Evolutionary conservation across 805 yeast species (phyloP), one percentile per base, ranked within the genome.

Genomic region (Yarrowia osloensis): DNA sequence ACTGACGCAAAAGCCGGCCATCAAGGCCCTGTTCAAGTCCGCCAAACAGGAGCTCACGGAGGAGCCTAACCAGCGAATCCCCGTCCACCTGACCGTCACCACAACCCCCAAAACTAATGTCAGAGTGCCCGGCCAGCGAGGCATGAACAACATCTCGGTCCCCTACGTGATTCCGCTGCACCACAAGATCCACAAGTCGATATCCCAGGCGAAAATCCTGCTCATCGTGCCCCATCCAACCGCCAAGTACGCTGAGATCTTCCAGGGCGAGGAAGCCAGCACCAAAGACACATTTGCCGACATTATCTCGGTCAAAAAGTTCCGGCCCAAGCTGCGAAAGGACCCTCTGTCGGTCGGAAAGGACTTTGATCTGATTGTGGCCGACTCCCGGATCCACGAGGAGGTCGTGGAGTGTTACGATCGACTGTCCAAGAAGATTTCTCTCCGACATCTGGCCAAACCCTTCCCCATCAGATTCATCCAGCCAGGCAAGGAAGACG

Each of bases 161-260:
- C 74, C 74, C 4, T 50, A 68, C 19, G 46, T 72, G 61, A 47
- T 72, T 33, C 59, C 67, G 8, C 40, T 73, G 15, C 72, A 71
- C 19, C 71, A 73, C 39, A 35, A 69, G 35, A 37, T 70, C 29
- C 67, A 68, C 37, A 68, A 68, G 52, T 54, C 69, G n/a, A 44
- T 68, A 17, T 68, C 66, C 19, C 68, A 65, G 44, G 35, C 57
- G 7, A 66, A 68, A 19, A 69, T 69, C 21, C 67, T 70, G 40
- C 78, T 91, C 21, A 81, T 91, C 15, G 88, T 94, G 9, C 89
- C 88, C 70, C 95, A 90, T 73, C 93, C 94, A 0, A 84, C 88
- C 5, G 79, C 83, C 4, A 79, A 81, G 7, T 89, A 85, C 71
- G 79, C 86, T 39, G 79, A 79, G 12, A 80, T 81, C 4, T 74